Evolutionary conservation across 2,329 filamentous ascomycete genomes (phyloP), one percentile per base, ranked within the genome.

Genomic region (Mycogone perniciosa): DNA sequence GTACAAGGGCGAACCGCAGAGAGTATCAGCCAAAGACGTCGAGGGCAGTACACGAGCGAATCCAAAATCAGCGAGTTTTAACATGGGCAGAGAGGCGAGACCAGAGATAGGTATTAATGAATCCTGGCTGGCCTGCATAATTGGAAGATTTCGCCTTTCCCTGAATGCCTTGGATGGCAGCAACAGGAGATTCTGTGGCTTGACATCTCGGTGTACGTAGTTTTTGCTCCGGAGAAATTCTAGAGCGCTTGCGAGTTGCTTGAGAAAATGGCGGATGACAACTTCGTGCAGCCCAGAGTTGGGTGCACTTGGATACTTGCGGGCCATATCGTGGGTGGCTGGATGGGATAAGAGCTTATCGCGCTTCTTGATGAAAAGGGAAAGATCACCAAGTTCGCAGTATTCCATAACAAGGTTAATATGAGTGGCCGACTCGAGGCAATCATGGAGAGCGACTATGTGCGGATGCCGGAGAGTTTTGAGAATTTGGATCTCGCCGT

Each of bases 381-480:
- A 95, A 52, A 99, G 73, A 65, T 99, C 93, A 26, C 93, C 92
- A 38, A 99, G 80, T 65, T 95, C 89, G 72, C 93, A 97, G 71
- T 95, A 97, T 72, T 99, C 93, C 92, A 97, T 99, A 56, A 97
- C 85, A 52, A 99, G 80, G 71, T 99, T 93, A 71, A 97, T 96
- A 64, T 95, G 88, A 26, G 85, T 85, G 4, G 82, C 75, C 1
- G 89, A 86, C 68, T 97, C 91, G 67, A 92, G 80, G 73, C 91
- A 96, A 71, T 96, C 89, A 74, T 96, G 91, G 44, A 99, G 84
- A 60, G 90, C 88, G 59, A 97, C 93, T 60, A 99, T 96, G 66
- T 99, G 93, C 30, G 93, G 93, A 70, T 99, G 93, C 53, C 93
- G 88, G 30, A 99, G 80, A 57, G 84, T 88, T 71, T 93, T 93